phyloP scores from a whole-genome alignment of 306 rosid genomes.

The Hylodesmum podocarpum region DNA sequence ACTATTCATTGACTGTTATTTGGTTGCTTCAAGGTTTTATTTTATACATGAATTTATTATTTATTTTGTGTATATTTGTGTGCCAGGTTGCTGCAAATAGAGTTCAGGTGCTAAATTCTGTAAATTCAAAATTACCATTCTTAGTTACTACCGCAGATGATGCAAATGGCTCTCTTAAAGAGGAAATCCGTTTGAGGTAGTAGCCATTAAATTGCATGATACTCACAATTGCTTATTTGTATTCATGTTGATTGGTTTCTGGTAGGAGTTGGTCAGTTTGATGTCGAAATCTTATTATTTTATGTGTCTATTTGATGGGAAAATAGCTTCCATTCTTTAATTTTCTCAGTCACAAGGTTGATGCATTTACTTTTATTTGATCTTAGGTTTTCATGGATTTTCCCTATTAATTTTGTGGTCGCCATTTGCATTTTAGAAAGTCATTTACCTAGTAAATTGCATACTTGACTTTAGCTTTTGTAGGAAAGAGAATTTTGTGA shows the following conservation, averaged over 20 bases:
- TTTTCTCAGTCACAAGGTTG: background rate
- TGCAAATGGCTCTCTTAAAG: constrained; percentile 80
- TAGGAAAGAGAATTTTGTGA: background rate
- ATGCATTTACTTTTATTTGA: background rate
- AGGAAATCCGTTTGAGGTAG: constrained; percentile 91
- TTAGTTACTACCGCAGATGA: constrained; percentile 78
- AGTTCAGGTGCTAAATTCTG: constrained; percentile 78
- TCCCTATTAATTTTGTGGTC: background rate
- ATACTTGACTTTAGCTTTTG: background rate
- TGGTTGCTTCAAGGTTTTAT: background rate
- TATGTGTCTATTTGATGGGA: background rate
- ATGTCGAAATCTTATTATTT: background rate
- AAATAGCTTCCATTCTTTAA: constrained; percentile 9
- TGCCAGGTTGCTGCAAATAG: constrained; percentile 76
- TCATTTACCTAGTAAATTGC: background rate
- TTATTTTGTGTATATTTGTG: constrained; percentile 20
- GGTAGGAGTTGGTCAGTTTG: background rate
- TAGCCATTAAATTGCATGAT: background rate
- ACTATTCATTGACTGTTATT: background rate
- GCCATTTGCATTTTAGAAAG: background rate
- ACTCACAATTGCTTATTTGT: background rate
- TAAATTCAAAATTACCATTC: constrained; percentile 79
- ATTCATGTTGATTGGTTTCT: background rate
- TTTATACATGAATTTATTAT: background rate
- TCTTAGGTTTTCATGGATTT: background rate